Base-by-base conservation (phyloP, 1,284 basidiomycete species). In the Trichosporon asahii region DNA sequence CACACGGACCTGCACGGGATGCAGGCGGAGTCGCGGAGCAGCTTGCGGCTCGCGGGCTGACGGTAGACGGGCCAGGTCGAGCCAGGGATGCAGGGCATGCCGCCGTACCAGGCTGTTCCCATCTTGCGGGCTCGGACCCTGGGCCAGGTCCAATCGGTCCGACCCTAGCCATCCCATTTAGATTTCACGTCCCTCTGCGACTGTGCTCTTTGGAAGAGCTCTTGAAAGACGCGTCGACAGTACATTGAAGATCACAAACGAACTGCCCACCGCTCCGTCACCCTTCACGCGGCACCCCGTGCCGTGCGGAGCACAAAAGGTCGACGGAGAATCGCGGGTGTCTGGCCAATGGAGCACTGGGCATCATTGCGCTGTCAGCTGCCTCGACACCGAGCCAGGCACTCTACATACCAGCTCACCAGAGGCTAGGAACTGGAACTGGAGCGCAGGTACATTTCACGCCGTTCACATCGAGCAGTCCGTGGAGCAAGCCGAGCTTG, bases 121-220 rank as follows among this genome's bases (percentile, higher is more conserved):
- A 53, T 8, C 49, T 8, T 53, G 49, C 49, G 21, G 23, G 49
- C 49, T 25, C 31, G n/a, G 49, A 53, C 49, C 49, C 49, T 53
- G 49, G n/a, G 49, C 21, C 49, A 53, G 49, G 49, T 25, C 46
- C 23, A 23, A 25, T 4, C 57, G 15, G 18, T 6, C 29, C 18
- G 7, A 61, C 57, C 57, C 57, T 61, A 61, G 5, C 27, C 57
- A 61, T 61, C 29, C 57, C 57, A 61, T 61, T 61, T 61, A 61
- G 57, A 31, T 61, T 61, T 61, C 57, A 61, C 57, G 55, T 18
- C 55, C 37, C 23, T 18, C 57, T 61, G 3, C 29, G 6, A 33
- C 31, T 33, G 31, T 33, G 31, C 31, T 8, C 31, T 37, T 37
- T n/a, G n/a, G 35, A 14, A 3, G 35, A 3, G 27, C 57, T 33